phyloP scores from a whole-genome alignment of 257 asterid species.

The Solanum medicagineum region DNA sequence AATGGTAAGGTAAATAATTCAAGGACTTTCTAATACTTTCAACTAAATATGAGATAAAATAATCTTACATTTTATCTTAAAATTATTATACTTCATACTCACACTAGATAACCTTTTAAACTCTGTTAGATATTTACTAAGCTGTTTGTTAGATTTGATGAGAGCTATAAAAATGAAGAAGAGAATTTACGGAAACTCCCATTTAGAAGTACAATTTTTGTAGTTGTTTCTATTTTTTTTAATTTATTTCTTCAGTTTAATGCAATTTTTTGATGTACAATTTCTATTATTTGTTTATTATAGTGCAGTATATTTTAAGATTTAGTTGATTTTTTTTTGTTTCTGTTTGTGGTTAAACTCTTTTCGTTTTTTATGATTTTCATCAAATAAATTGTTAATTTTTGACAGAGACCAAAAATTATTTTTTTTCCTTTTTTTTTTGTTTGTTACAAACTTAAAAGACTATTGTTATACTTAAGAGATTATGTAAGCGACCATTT shows the following conservation, averaged over 20 bases:
- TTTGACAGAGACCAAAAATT: too few relatives aligned
- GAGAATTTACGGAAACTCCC: background rate
- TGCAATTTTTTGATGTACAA: background rate
- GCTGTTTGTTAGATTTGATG: background rate
- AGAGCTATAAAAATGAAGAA: background rate
- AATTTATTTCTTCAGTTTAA: background rate
- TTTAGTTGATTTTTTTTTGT: background rate
- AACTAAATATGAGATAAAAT: too few relatives aligned
- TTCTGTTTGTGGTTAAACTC: background rate
- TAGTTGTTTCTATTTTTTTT: too few relatives aligned
- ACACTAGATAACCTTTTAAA: too few relatives aligned
- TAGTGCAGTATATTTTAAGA: background rate
- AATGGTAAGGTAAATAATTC: too few relatives aligned
- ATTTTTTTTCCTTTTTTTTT: too few relatives aligned
- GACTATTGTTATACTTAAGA: background rate
- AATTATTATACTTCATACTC: too few relatives aligned
- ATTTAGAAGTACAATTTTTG: background rate
- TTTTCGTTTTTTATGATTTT: background rate
- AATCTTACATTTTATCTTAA: too few relatives aligned
- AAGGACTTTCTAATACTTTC: too few relatives aligned
- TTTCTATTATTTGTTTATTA: background rate
- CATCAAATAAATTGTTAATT: background rate
- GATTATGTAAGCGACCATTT: background rate
- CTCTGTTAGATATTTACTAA: background rate
- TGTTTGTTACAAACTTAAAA: background rate